phyloP scores from a whole-genome alignment of 306 rosid genomes.

The Cucumis cinereus region DNA sequence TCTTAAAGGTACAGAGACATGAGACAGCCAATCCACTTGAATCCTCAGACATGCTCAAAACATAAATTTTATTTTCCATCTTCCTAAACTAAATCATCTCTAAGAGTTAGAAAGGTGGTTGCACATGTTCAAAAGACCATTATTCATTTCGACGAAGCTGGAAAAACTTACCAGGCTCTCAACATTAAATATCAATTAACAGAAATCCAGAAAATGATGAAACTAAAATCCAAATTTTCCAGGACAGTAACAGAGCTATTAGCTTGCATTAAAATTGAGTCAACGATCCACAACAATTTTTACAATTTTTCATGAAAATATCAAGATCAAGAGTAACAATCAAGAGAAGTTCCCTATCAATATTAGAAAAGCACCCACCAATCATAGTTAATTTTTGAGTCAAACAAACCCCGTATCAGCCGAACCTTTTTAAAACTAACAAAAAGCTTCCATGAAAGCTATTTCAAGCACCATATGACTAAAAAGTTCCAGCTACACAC shows the following conservation, averaged over 20 bases:
- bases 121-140: background rate
- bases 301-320: background rate
- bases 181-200: background rate
- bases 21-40: background rate
- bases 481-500: background rate
- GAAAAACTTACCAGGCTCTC: background rate
- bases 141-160: background rate
- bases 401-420: background rate
- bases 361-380: background rate
- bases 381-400: background rate
- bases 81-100: background rate
- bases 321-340: background rate
- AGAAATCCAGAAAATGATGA: background rate
- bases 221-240: background rate
- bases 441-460: background rate
- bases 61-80: background rate
- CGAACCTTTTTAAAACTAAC: background rate
- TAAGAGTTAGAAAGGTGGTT: background rate
- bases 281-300: background rate
- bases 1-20: background rate
- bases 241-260: background rate
- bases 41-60: background rate
- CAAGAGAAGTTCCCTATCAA: background rate
- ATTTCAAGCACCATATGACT: background rate
- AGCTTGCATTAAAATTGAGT: background rate